Evolutionary conservation across 441 rosid species (phyloP).

Genomic region (Gossypium gossypioides): DNA sequence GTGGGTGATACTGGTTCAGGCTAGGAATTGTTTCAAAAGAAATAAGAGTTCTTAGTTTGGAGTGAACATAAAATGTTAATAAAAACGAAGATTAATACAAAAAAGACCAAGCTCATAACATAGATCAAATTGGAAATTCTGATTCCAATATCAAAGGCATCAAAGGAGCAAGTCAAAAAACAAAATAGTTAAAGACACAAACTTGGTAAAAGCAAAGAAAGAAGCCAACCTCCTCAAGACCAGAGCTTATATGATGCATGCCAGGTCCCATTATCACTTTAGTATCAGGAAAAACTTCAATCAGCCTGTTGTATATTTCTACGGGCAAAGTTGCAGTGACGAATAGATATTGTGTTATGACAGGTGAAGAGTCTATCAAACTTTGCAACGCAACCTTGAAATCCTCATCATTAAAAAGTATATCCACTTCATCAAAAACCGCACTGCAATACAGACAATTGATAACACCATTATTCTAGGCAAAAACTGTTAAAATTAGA

Average conservation of each 20-base stretch:
- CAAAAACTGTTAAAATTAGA: neutral
- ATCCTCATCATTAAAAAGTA: slow-evolving; percentile 68
- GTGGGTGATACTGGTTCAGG: neutral
- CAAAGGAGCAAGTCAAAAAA: neutral
- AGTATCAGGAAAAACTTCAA: slow-evolving; percentile 74
- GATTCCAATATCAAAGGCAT: neutral
- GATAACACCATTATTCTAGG: slow-evolving; percentile 3
- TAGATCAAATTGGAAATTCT: neutral
- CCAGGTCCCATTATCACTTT: slow-evolving; percentile 85
- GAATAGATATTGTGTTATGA: slow-evolving; percentile 66
- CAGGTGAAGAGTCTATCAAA: slow-evolving; percentile 62
- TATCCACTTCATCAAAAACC: slow-evolving; percentile 83
- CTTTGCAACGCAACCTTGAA: slow-evolving; percentile 65
- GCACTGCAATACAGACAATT: slow-evolving; percentile 39
- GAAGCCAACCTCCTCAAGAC: slow-evolving; percentile 71
- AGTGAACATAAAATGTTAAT: neutral
- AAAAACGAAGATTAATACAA: neutral
- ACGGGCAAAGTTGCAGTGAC: slow-evolving; percentile 85
- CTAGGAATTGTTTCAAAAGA: neutral
- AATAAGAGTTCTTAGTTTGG: neutral
- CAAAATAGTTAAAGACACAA: neutral
- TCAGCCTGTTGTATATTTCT: slow-evolving; percentile 67
- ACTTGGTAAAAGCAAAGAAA: neutral
- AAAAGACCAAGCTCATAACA: neutral
- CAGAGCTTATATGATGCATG: slow-evolving; percentile 64